Base-by-base conservation (phyloP, 495 filamentous ascomycete species). In the Aspergillus carlsbadensis region DNA sequence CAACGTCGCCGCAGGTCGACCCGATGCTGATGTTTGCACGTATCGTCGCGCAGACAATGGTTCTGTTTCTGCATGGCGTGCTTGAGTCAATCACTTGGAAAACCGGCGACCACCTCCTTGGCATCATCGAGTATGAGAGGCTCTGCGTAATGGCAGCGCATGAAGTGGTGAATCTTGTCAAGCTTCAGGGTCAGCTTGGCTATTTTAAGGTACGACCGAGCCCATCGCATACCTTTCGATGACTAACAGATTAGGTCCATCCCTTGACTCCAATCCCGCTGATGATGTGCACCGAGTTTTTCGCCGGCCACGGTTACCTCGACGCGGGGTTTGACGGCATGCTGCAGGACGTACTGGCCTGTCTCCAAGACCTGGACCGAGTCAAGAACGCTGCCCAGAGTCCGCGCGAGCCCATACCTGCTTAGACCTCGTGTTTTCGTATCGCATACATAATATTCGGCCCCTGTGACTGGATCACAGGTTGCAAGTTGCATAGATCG, bases 21-120 rank as follows among this genome's bases (percentile, higher is more conserved):
- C 73, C 79, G 0, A 75, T 82, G 74, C 62, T 81, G 1, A 54
- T 72, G 44, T 72, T 72, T 34, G 61, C 67, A 0, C 58, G 75
- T 14, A 74, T 80, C 62, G 50, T 81, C 5, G 78, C 71, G 0
- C 78, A 79, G 21, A 69, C 77, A 0, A 67, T 73, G 0, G 66
- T 76, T 0, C 65, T 82, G 20, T 72, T 60, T 44, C 36, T 65
- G 46, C 63, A 65, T 31, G 54, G 45, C n/a, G 63, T 65, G 22
- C 56, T 65, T 1, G 63, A 65, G 45, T 62, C 59, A 10, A 56
- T 62, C n/a, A 52, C 59, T 2, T 65, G 63, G 63, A 65, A 60
- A 20, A 60, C 63, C 0, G 63, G 63, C 0, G 63, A 65, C 35
- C 63, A 62, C 35, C 41, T 65, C 26, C 40, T 65, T 7, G 57